Percentiles rank a stretch among this genome's conserved stretches.
Evolutionary conservation across 192 early-diverging fungal genomes (phyloP).

Genomic region (Glomus cerebriforme): DNA sequence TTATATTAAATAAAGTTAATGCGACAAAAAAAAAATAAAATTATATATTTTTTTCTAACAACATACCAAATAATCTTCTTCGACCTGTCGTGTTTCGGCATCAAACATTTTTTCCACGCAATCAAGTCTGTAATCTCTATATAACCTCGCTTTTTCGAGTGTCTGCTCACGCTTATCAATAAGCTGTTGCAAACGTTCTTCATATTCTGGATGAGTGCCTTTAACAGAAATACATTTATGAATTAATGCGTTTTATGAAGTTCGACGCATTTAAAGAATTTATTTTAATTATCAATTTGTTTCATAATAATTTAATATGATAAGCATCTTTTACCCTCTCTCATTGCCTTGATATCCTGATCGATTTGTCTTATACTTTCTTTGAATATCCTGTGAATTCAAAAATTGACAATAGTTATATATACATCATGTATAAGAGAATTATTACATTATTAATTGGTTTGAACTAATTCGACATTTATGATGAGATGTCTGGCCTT

Average conservation of each 20-base stretch:
- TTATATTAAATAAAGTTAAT: neutral
- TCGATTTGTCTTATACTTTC: conserved; percentile 38
- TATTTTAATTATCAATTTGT: neutral
- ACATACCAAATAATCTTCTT: conserved; percentile 62
- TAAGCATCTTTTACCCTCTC: neutral
- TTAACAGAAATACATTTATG: conserved; percentile 14
- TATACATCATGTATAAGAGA: too few species aligned
- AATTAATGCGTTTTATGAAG: neutral
- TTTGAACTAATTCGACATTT: conserved; percentile 5
- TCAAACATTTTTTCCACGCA: conserved; percentile 59
- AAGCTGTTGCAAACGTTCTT: conserved; percentile 58
- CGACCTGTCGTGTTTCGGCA: conserved; percentile 52
- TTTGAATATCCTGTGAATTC: conserved; percentile 35
- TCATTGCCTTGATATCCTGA: conserved; percentile 14
- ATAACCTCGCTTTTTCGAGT: conserved; percentile 51
- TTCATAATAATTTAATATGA: neutral
- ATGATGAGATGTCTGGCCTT: neutral
- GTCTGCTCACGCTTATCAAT: conserved; percentile 56
- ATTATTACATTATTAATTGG: too few species aligned
- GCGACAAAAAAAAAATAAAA: conserved; percentile 2
- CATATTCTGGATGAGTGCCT: conserved; percentile 67
- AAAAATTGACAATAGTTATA: neutral
- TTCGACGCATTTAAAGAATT: neutral
- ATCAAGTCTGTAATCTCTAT: conserved; percentile 63
- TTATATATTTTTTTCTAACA: neutral